These are phyloP conservation scores for Amanita pseudoporphyria DNA, from an alignment of 768 basidiomycete genomes.

Conservation along the genomic window DNA sequence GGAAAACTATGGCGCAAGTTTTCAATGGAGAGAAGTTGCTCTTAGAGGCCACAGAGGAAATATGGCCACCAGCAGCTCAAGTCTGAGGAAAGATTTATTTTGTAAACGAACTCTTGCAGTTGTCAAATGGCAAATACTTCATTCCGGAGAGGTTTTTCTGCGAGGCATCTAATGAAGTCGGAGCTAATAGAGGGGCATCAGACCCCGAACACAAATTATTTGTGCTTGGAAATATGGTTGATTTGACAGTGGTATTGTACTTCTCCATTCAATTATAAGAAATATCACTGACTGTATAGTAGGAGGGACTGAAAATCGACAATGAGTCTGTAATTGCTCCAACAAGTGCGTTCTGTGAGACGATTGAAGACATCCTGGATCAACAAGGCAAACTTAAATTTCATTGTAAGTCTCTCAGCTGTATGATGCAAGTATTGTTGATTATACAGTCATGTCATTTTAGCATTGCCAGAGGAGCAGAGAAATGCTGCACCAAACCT, in stretches of 20 bases:
- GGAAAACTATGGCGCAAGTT: not conserved
- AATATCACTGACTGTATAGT: not conserved
- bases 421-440: constrained; percentile 5
- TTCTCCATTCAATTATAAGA: not conserved
- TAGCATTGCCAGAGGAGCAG: not conserved
- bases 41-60: not conserved
- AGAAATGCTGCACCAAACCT: constrained; percentile 13
- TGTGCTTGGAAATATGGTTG: constrained; percentile 1
- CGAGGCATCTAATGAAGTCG: not conserved
- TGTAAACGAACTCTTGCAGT: not conserved
- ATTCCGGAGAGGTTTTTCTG: not conserved
- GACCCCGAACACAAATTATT: not conserved
- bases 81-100: not conserved
- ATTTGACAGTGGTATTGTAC: not conserved
- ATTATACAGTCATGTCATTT: not conserved
- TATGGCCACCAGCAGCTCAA: not conserved
- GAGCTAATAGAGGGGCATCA: no score
- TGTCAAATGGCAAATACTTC: not conserved
- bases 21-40: not conserved
- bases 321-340: not conserved
- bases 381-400: constrained; percentile 3
- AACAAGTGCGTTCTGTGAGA: not conserved
- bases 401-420: constrained; percentile 6
- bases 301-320: not conserved
- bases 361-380: no score